Percentiles rank a stretch among this genome's conserved stretches.
phyloP scores from a whole-genome alignment of 2,329 filamentous ascomycete species.

The Monosporascus sp. region DNA sequence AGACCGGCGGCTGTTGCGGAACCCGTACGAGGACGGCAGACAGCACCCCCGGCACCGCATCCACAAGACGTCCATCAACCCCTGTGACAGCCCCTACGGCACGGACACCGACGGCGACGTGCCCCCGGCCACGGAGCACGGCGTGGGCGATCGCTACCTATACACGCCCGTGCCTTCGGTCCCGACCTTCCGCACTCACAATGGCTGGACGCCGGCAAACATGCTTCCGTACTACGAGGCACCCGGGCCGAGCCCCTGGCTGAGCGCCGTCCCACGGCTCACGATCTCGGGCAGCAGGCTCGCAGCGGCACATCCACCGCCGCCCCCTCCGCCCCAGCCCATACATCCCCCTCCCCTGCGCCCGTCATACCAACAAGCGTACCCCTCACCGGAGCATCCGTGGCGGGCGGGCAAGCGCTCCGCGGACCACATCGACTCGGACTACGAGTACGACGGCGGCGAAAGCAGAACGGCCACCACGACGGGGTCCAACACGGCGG shows the following conservation, averaged over 20 bases:
- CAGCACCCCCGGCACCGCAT: slow-evolving; percentile 17
- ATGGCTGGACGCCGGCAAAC: slow-evolving; percentile 26
- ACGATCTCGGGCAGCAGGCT: slow-evolving; percentile 1
- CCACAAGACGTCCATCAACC: slow-evolving; percentile 27
- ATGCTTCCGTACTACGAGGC: slow-evolving; percentile 15
- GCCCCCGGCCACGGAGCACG: slow-evolving; percentile 19
- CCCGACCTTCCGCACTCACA: slow-evolving; percentile 9
- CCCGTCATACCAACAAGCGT: slow-evolving; percentile 2
- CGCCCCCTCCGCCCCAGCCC: slow-evolving; percentile 11
- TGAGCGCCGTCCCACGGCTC: slow-evolving; percentile 41
- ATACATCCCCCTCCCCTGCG: slow-evolving; percentile 1
- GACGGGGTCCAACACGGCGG: slow-evolving; percentile 1
- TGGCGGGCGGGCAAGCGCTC: slow-evolving; percentile 20
- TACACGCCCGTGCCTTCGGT: slow-evolving; percentile 18
- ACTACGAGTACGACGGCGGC: slow-evolving; percentile 17
- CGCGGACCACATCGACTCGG: slow-evolving; percentile 23
- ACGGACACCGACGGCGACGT: slow-evolving; percentile 37
- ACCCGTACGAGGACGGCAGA: slow-evolving; percentile 18
- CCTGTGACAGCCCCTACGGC: slow-evolving; percentile 34
- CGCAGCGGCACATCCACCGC: slow-evolving; percentile 5
- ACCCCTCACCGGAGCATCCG: not conserved
- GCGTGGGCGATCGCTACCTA: slow-evolving; percentile 13
- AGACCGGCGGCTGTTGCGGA: slow-evolving; percentile 18
- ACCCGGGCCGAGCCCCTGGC: slow-evolving; percentile 32
- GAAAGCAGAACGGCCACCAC: slow-evolving; percentile 4